A percentile compares a stretch with the other conserved stretches of the same genome.
These are phyloP conservation scores for Arthonia radiata DNA, from an alignment of 495 filamentous ascomycete genomes.

Conservation along the genomic window DNA sequence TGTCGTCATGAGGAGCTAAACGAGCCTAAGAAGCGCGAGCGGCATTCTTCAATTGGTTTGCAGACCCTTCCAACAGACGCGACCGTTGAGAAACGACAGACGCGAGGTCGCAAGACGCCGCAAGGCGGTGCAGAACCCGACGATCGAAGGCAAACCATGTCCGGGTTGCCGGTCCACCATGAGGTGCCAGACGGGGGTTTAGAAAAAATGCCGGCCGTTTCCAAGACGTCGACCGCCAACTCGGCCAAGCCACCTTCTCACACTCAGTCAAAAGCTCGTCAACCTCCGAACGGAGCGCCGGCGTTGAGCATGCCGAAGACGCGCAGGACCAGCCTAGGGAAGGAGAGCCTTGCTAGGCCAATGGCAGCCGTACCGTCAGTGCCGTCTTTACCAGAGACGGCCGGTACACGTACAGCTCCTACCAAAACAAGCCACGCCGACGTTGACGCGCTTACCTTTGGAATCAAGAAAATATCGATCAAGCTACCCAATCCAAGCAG, in stretches of 20 bases:
- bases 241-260: constrained; percentile 1
- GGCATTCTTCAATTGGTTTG: constrained; percentile 24
- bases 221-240: constrained; percentile 26
- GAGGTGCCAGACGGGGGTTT: background rate
- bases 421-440: constrained; percentile 18
- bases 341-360: constrained; percentile 3
- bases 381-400: no score
- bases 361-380: constrained; percentile 5
- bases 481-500: no score
- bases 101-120: constrained; percentile 40
- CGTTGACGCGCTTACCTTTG: constrained; percentile 38
- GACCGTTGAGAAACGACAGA: constrained; percentile 34
- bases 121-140: background rate
- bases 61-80: constrained; percentile 14
- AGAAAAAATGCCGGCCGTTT: constrained; percentile 18
- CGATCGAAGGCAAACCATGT: no score
- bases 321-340: constrained; percentile 1
- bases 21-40: constrained; percentile 29
- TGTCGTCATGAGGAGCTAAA: constrained; percentile 49
- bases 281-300: background rate
- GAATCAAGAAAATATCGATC: constrained; percentile 40
- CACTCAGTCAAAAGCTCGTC: background rate
- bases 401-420: no score
- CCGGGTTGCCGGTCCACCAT: no score
- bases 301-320: constrained; percentile 2